Evolutionary conservation across 2,329 filamentous ascomycete species (phyloP), one percentile per base, ranked within the genome.

Genomic region (Fusarium stilboides): DNA sequence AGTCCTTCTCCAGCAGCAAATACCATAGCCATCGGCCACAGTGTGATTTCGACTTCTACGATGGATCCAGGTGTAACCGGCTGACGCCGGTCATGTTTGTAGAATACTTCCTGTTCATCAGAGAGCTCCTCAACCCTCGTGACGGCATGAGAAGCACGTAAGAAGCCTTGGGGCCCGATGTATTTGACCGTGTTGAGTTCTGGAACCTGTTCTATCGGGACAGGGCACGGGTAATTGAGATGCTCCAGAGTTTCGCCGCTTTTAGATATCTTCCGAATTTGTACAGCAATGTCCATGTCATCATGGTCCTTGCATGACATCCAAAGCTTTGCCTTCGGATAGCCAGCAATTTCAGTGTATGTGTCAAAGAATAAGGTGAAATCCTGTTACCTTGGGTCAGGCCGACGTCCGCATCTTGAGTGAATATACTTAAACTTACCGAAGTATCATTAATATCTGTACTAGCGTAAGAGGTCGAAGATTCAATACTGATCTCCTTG

Each of bases 201-300:
- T 0, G 50, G 50, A 1, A 45, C 26, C 14, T 45, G 20, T 1
- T 44, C 50, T 8, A 52, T 44, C 3, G 12, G 3, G 8, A 12
- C 37, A 8, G 50, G 50, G 8, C 50, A 52, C 6, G 50, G 26
- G 6, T 44, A 52, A 24, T 52, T 44, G 24, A 44, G 36, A n/a
- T 52, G 50, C 2, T 17, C 28, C 15, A 52, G 37, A 8, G 43
- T 34, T 0, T 19, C 19, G 6, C 50, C 50, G 5, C 22, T 14
- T 4, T 6, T 8, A 17, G 44, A 19, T 0, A 26, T 53, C 15
- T 74, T 74, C 22, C 68, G 59, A 5, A 75, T 44, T 4, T 63
- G 52, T 8, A 85, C 76, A 53, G 78, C 84, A 2, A 85, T 76
- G 28, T 79, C 80, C 60, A 85, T 77, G 53, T 85, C 84, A 40